Evolutionary conservation across 2,329 filamentous ascomycete genomes (phyloP), one percentile per base, ranked within the genome.

Genomic region (Orbilia quercus): DNA sequence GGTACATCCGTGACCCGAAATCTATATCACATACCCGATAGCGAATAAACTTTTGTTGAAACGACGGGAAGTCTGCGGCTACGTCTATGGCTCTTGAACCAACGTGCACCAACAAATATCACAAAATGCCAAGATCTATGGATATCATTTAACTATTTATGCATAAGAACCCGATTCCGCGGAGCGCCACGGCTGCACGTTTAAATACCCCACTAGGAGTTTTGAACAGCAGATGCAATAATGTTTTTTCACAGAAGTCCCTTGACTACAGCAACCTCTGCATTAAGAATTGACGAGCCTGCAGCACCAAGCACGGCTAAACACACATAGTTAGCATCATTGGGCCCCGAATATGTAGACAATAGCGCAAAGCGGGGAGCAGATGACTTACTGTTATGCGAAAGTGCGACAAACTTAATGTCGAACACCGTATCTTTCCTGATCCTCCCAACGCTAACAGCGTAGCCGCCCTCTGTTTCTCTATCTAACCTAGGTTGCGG

Each of bases 231-330:
- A 44, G n/a, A 31, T 28, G n/a, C 5, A 2, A 23, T 22, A 44
- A 20, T 18, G 4, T 16, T 14, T 11, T 7, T 57, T 81, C 84
- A 92, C 75, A 93, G 85, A 79, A 89, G 91, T 3, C 93, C 94
- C 84, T 96, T 96, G 76, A 97, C 86, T 9, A 96, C 89, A 22
- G 92, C 92, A 25, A 92, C 92, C 81, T 97, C 94, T 25, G 93
- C 92, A 79, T 98, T 98, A 77, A 98, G 82, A 82, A 98, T 96
- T 31, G 91, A 96, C 1, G 92, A 96, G 9, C 95, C 95, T n/a
- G 94, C 93, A 31, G 95, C 95, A 76, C 94, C 94, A 80, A 99
- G 94, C 64, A 99, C 90, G 74, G 94, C 89, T 88, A 69, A 34
- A 38, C 2, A 7, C n/a, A 40, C 59, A 80, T 78, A 57, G 59